These are phyloP conservation scores for Pythium sp. DNA, from an alignment of 352 stramenopile species.

Conservation along the genomic window DNA sequence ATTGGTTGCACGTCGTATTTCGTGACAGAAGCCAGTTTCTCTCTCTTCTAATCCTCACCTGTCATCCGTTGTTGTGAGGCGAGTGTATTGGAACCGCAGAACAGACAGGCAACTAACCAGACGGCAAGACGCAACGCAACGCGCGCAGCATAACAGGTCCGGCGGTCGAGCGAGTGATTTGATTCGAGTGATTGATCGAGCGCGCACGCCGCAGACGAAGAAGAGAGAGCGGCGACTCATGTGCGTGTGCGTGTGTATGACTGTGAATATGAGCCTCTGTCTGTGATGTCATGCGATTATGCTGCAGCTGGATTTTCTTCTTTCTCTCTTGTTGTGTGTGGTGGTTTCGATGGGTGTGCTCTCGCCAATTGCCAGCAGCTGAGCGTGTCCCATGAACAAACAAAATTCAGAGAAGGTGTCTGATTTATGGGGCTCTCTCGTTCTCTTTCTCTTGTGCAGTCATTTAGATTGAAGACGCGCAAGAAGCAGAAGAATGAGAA, in stretches of 20 bases:
- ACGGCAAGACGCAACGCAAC: too few species aligned
- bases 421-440: constrained; percentile 1
- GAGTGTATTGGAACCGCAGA: background rate
- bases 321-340: background rate
- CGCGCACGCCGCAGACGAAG: too few species aligned
- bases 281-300: background rate
- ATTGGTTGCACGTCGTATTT: background rate
- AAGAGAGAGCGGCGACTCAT: background rate
- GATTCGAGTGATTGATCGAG: background rate
- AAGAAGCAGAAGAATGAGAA: constrained; percentile 2
- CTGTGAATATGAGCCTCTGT: background rate
- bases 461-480: constrained; percentile 5
- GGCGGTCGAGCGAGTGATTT: background rate
- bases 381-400: background rate
- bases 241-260: background rate
- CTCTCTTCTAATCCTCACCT: background rate
- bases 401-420: background rate
- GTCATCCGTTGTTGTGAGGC: background rate
- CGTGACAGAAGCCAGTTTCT: background rate
- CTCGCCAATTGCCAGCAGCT: background rate
- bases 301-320: background rate
- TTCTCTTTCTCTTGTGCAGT: background rate
- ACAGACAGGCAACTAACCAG: background rate
- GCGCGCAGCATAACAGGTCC: background rate
- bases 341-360: background rate